Evolutionary conservation across 208 protist genomes (phyloP).

Genomic region (Porcisia deanei): DNA sequence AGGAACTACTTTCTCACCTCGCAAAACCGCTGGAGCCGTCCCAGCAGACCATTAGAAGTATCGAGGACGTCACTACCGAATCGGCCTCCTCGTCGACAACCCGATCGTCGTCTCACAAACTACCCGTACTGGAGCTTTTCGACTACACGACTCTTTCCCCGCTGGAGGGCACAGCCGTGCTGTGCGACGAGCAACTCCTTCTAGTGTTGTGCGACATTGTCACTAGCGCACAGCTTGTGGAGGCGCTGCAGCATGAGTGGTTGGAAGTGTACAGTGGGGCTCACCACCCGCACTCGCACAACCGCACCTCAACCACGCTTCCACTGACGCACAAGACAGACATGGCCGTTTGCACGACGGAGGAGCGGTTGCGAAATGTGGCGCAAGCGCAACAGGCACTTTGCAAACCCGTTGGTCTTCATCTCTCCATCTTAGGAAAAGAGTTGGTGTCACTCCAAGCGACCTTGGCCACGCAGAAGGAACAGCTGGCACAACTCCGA

Average conservation of each 20-base stretch:
- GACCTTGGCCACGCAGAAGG: conserved; percentile 3
- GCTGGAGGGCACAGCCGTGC: conserved; percentile 13
- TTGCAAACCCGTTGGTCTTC: conserved; percentile 18
- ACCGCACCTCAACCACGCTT: background rate
- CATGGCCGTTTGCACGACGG: conserved; percentile 33
- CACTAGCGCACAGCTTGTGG: conserved; percentile 22
- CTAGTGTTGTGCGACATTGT: conserved; percentile 24
- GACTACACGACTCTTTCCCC: conserved; percentile 20
- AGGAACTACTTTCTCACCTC: conserved; percentile 22
- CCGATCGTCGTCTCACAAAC: background rate
- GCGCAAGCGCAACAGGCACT: conserved; percentile 23
- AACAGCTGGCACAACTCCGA: conserved; percentile 10
- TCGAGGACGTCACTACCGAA: background rate
- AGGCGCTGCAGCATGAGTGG: conserved; percentile 36
- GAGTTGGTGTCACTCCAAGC: conserved; percentile 6
- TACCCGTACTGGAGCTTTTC: conserved; percentile 20
- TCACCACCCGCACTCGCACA: conserved; percentile 12
- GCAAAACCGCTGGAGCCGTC: background rate
- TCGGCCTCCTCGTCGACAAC: background rate
- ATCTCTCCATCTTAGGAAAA: conserved; percentile 16
- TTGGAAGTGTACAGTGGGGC: conserved; percentile 26
- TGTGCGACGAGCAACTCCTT: conserved; percentile 23
- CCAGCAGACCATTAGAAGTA: background rate
- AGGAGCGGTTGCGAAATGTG: conserved; percentile 31
- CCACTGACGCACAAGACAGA: conserved; percentile 11